Evolutionary conservation across 2,329 filamentous ascomycete species (phyloP).

Genomic region (Balansia obtecta): DNA sequence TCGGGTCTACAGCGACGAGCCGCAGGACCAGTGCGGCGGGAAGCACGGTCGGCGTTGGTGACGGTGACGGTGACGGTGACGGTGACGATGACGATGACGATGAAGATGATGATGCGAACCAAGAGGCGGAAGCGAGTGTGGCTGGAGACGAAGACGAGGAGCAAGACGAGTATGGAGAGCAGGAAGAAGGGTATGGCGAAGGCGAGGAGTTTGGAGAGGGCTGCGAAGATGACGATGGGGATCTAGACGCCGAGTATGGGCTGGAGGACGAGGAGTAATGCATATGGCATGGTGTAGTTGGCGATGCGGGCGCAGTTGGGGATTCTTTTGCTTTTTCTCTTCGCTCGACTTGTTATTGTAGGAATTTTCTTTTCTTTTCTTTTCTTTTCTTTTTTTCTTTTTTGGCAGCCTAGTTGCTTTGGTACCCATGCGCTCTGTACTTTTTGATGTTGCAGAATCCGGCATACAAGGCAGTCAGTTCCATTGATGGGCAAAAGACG

Average conservation of each 20-base stretch:
- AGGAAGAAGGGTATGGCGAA: slow-evolving; percentile 21
- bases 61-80: too few relatives aligned
- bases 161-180: slow-evolving; percentile 24
- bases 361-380: too few relatives aligned
- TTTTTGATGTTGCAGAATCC: background rate
- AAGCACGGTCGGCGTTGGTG: slow-evolving; percentile 23
- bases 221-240: slow-evolving; percentile 24
- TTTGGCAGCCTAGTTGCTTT: background rate
- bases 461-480: background rate
- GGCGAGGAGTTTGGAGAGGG: slow-evolving; percentile 21
- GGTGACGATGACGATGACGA: slow-evolving; percentile 22
- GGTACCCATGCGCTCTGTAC: background rate
- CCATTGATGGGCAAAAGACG: too few relatives aligned
- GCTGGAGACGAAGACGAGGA: slow-evolving; percentile 23
- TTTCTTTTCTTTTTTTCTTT: too few relatives aligned
- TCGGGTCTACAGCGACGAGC: slow-evolving; percentile 39
- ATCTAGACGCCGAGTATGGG: slow-evolving; percentile 22
- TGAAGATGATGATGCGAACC: slow-evolving; percentile 19
- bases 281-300: background rate
- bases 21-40: slow-evolving; percentile 27
- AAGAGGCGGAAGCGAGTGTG: slow-evolving; percentile 23
- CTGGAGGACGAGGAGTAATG: slow-evolving; percentile 6
- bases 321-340: too few relatives aligned
- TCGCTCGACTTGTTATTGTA: background rate
- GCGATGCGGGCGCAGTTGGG: too few relatives aligned